phyloP scores from a whole-genome alignment of 139 green algal species.

The Haematococcus sp. region DNA sequence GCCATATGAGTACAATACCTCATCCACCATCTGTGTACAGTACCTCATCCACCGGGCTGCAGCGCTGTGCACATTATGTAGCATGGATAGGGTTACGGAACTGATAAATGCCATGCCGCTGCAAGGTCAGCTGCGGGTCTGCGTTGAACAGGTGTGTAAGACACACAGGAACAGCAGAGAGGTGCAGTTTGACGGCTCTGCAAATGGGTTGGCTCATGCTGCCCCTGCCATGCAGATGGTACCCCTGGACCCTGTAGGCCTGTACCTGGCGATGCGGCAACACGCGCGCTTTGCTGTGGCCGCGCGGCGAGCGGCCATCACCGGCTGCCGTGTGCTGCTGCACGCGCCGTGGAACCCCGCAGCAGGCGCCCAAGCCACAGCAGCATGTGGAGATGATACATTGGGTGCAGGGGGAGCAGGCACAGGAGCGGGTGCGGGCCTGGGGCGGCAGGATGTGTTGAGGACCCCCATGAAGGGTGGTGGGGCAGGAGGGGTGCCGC shows the following conservation, averaged over 20 bases:
- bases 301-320: not conserved
- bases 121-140: too few relatives aligned
- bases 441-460: not conserved
- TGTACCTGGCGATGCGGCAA: constrained; percentile 28
- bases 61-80: not conserved
- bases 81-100: not conserved
- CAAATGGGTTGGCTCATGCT: not conserved
- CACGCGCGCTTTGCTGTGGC: constrained; percentile 10
- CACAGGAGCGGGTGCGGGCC: too few relatives aligned
- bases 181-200: too few relatives aligned
- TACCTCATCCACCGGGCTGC: too few relatives aligned
- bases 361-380: not conserved
- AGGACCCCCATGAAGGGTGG: not conserved
- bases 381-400: not conserved
- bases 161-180: too few relatives aligned
- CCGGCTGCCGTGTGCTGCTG: not conserved
- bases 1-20: too few relatives aligned
- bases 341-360: not conserved
- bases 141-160: too few relatives aligned
- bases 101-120: too few relatives aligned
- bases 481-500: not conserved
- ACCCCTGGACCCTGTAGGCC: constrained; percentile 33
- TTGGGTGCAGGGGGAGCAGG: not conserved
- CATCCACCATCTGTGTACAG: too few relatives aligned
- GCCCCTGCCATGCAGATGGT: constrained; percentile 16